Base-by-base conservation (phyloP, 2,329 filamentous ascomycete genomes). In the Colletotrichum destructivum region DNA sequence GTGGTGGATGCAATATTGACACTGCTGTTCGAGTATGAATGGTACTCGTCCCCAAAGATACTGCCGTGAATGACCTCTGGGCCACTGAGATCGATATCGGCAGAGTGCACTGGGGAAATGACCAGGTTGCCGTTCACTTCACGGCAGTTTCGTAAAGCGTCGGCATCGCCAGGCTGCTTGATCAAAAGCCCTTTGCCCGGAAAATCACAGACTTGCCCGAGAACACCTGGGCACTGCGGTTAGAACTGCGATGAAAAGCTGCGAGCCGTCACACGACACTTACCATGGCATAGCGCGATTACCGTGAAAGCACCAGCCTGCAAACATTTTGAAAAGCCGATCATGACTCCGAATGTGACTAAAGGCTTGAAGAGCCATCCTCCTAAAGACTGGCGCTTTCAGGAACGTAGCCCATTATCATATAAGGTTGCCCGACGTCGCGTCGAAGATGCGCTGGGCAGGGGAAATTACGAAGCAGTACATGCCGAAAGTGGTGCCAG, bases 41-140 rank as follows among this genome's bases (percentile, higher is more conserved):
- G 6, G 44, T 23, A 0, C 46, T 47, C 46, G 23, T 13, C 11
- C 23, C 42, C 26, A 16, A 21, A 15, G 15, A 61, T n/a, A 6
- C 11, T 31, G 7, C 57, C 57, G 15, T 26, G 23, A 13, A 61
- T n/a, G 3, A 21, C 12, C 57, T 61, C 57, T 21, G 47, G 21
- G 23, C 57, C 57, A 21, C 44, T 61, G 42, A 61, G 42, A 35
- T 61, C 59, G 26, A 61, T 35, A 15, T 61, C 21, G 11, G 35
- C 18, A 21, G 59, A 31, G 1, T 21, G 6, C 13, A 31, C 5
- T 3, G 23, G 38, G 3, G 16, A n/a, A 12, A 60, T 44, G 15
- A 44, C 13, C 21, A 60, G 16, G n/a, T 60, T n/a, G 3, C 56
- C 56, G 35, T 57, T 42, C n/a, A 60, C 56, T 42, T 42, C 56